Percentiles rank a stretch among this genome's conserved stretches.
Evolutionary conservation across 768 basidiomycete genomes (phyloP).

Genomic region (Auricularia auricula-judae): DNA sequence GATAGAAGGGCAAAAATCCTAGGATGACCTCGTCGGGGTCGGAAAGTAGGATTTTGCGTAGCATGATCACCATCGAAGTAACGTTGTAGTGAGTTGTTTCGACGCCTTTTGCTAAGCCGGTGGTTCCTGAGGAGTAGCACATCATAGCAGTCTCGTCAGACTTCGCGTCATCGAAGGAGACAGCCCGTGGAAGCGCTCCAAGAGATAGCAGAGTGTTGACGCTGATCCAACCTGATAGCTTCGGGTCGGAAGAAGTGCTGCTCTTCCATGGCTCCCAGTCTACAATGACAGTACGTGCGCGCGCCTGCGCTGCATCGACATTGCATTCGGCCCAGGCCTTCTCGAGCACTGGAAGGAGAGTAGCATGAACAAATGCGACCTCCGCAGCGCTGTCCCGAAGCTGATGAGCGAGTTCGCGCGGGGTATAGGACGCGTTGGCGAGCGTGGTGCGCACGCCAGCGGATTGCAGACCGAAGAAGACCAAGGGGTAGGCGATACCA

Average conservation of each 20-base stretch:
- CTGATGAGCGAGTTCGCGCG: slow-evolving; percentile 61
- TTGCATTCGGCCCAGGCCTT: slow-evolving; percentile 45
- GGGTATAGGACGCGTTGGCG: slow-evolving; percentile 62
- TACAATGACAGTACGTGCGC: slow-evolving; percentile 46
- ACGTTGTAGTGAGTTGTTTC: slow-evolving; percentile 44
- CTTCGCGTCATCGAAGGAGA: slow-evolving; percentile 38
- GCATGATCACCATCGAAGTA: slow-evolving; percentile 43
- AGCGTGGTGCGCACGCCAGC: slow-evolving; percentile 61
- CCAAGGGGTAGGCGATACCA: slow-evolving; percentile 43
- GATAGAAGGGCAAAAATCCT: slow-evolving; percentile 48
- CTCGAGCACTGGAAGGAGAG: slow-evolving; percentile 41
- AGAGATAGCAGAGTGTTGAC: slow-evolving; percentile 41
- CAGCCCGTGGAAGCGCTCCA: slow-evolving; percentile 41
- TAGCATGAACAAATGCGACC: slow-evolving; percentile 54
- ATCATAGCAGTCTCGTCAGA: slow-evolving; percentile 52
- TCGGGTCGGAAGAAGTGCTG: slow-evolving; percentile 22
- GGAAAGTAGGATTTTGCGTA: slow-evolving; percentile 32
- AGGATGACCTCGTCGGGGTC: slow-evolving; percentile 38
- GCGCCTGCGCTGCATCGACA: slow-evolving; percentile 34
- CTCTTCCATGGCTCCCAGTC: slow-evolving; percentile 20
- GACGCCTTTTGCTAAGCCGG: slow-evolving; percentile 67
- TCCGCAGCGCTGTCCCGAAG: slow-evolving; percentile 55
- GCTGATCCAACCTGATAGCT: slow-evolving; percentile 21
- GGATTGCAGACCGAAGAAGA: slow-evolving; percentile 39
- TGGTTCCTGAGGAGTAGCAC: slow-evolving; percentile 62